phyloP scores from a whole-genome alignment of 371 early-diverging fungal species.

The Circinella umbellata region DNA sequence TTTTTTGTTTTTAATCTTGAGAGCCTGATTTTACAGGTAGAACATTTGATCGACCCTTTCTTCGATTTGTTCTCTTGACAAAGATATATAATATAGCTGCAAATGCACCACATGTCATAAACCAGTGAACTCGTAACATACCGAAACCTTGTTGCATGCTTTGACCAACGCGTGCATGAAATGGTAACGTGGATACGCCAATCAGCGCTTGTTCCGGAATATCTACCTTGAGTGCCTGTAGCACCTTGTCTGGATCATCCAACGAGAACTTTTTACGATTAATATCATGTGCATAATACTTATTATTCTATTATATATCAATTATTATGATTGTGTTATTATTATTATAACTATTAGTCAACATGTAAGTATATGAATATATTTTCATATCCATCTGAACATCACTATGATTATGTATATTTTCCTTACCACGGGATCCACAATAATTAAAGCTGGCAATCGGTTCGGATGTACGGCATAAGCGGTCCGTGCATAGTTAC shows the following conservation, averaged over 20 bases:
- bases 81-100: conserved; percentile 21
- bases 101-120: conserved; percentile 28
- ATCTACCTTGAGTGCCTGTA: conserved; percentile 15
- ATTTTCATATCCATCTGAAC: not conserved
- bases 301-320: conserved; percentile 10
- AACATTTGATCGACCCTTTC: conserved; percentile 8
- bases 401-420: too few relatives aligned
- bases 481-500: conserved; percentile 24
- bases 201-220: conserved; percentile 14
- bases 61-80: conserved; percentile 15
- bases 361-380: not conserved
- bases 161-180: conserved; percentile 20
- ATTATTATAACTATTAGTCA: too few relatives aligned
- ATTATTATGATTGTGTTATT: too few relatives aligned
- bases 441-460: conserved; percentile 28
- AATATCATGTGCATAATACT: conserved; percentile 20
- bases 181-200: conserved; percentile 26
- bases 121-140: conserved; percentile 31
- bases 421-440: conserved; percentile 26
- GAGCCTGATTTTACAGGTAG: conserved; percentile 12
- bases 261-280: conserved; percentile 19
- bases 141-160: conserved; percentile 18
- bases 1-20: conserved; percentile 3
- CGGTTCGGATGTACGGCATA: conserved; percentile 23
- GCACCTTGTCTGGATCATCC: conserved; percentile 19